Evolutionary conservation across 1,139 yeast genomes (phyloP), one percentile per base, ranked within the genome.

Genomic region (Suhomyces anneliseae): DNA sequence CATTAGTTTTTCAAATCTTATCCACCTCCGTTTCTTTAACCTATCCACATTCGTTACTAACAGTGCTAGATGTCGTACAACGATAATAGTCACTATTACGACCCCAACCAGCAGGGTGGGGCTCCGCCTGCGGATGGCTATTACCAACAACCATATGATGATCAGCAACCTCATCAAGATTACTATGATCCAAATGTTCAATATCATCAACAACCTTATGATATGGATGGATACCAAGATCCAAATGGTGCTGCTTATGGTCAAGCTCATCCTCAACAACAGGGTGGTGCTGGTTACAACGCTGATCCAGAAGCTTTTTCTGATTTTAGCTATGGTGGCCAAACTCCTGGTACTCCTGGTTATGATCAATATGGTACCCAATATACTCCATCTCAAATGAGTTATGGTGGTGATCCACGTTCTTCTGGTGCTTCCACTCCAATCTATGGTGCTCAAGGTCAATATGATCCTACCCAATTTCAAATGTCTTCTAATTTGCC

Each of bases 351-450:
- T 44, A 69, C 76, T 45, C 78, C 83, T 32, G 84, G 84, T 29
- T 85, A 84, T 61, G 90, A 84, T 62, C 89, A 87, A 55, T 87
- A 85, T 62, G 88, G 90, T 42, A 84, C 90, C 55, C 92, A 83
- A 61, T 83, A 83, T 62, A 84, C 93, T 45, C 90, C 93, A 29
- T 84, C 90, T 14, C 92, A 86, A 65, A 82, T 86, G 87, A 83
- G 90, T 62, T 86, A 86, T 59, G 92, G 87, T 54, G 92, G 87
- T 39, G 60, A 56, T 42, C 87, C 87, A 54, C 78, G 95, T 64
- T 86, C 95, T 1, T 87, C 96, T 11, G 98, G 98, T 50, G 90
- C 97, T 39, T 89, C 97, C 6, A 95, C 99, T 34, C 99, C 99
- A 38, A 83, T 90, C 57, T 90, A 90, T 65, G 97, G 97, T 38